These are phyloP conservation scores for Globisporangium nodosum DNA, from an alignment of 352 stramenopile genomes.

Conservation along the genomic window DNA sequence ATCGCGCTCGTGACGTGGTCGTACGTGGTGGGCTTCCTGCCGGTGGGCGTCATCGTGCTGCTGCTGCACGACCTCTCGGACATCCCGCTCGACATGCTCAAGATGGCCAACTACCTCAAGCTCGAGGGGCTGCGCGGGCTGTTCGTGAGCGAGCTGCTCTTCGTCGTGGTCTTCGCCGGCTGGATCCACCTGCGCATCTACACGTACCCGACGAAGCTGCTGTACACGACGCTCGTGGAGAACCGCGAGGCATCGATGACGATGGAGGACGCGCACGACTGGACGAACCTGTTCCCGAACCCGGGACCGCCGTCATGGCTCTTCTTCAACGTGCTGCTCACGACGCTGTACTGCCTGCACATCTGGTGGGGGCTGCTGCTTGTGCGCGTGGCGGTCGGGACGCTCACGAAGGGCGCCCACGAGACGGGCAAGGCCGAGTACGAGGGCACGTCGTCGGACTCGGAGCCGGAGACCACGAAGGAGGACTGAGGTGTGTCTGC, in stretches of 20 bases:
- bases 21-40: conserved; percentile 74
- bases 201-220: conserved; percentile 73
- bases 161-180: conserved; percentile 47
- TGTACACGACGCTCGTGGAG: conserved; percentile 75
- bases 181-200: conserved; percentile 89
- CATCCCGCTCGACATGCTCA: conserved; percentile 84
- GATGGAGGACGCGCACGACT: conserved; percentile 62
- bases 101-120: conserved; percentile 90
- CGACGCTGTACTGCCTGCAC: conserved; percentile 70
- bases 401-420: conserved; percentile 72
- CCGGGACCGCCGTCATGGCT: conserved; percentile 76
- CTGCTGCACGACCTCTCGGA: conserved; percentile 86
- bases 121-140: conserved; percentile 63
- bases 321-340: conserved; percentile 76
- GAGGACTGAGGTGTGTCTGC: conserved; percentile 30
- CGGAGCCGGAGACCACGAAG: conserved; percentile 57
- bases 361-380: conserved; percentile 83
- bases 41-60: conserved; percentile 79
- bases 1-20: conserved; percentile 84
- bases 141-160: conserved; percentile 74
- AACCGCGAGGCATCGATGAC: conserved; percentile 72
- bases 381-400: conserved; percentile 55
- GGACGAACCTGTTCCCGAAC: conserved; percentile 56
- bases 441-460: conserved; percentile 77
- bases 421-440: conserved; percentile 82